Evolutionary conservation across 2,329 filamentous ascomycete species (phyloP).

Genomic region (Shiraia bambusicola): DNA sequence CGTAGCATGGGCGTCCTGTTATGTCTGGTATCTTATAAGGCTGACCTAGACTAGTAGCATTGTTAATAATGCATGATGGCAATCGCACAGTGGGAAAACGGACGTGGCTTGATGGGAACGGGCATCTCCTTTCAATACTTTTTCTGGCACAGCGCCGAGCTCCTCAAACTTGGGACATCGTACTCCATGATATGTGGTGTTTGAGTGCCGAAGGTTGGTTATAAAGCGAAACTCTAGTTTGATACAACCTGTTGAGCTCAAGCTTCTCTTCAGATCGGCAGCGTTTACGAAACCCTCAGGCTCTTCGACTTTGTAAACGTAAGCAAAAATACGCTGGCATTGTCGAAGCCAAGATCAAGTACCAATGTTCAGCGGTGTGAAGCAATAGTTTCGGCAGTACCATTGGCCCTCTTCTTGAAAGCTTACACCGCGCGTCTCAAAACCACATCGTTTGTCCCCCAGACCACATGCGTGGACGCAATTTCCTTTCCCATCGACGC

Average conservation of each 20-base stretch:
- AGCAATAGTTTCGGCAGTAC: conserved; percentile 5
- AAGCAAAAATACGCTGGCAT: not conserved
- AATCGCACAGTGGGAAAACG: not conserved
- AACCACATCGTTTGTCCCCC: too few relatives aligned
- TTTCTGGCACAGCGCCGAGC: conserved; percentile 6
- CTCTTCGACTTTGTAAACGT: conserved; percentile 2
- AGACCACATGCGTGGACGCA: not conserved
- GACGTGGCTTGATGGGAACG: conserved; percentile 12
- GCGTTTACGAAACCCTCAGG: not conserved
- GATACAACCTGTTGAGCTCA: conserved; percentile 3
- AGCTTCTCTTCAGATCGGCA: not conserved
- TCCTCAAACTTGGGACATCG: not conserved
- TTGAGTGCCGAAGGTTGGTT: not conserved
- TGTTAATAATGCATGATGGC: not conserved
- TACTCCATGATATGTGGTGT: not conserved
- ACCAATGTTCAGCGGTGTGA: conserved; percentile 12
- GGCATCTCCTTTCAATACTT: conserved; percentile 13
- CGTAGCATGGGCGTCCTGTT: not conserved
- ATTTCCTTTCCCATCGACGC: not conserved
- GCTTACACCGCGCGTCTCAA: not conserved
- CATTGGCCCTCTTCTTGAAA: not conserved
- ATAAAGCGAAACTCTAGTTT: conserved; percentile 1
- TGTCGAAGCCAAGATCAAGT: not conserved
- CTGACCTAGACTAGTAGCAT: not conserved
- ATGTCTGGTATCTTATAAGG: not conserved